Evolutionary conservation across 495 filamentous ascomycete species (phyloP), one percentile per base, ranked within the genome.

Genomic region (Patellaria atrata): DNA sequence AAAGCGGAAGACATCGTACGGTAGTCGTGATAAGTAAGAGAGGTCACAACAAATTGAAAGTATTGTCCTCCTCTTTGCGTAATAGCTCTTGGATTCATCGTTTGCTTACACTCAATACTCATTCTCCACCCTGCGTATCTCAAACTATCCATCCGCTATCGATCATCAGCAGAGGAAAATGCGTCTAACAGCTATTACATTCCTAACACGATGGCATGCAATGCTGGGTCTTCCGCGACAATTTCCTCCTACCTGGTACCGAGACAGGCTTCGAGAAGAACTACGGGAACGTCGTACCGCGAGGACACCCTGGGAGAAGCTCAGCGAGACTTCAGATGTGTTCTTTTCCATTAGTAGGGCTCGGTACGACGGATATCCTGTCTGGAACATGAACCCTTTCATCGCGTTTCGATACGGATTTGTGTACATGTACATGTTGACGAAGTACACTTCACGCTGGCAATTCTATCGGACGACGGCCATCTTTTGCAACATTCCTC

Each of bases 261-360:
- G 44, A 22, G 59, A 59, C 38, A 55, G 64, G 14, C 47, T 66
- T 35, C 40, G 41, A n/a, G 64, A 65, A 36, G 66, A 70, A 45
- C 45, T 62, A 8, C 40, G 28, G 11, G 65, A 70, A 40, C 47
- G 43, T 17, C 51, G 47, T 14, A 36, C 43, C 0, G 63, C 65
- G 38, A 45, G 40, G 0, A 61, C 52, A 12, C 35, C 27, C 7
- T 47, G 47, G 25, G 39, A 55, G 41, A 62, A 57, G 47, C 45
- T 70, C 22, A 68, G 63, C 51, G 66, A 68, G 46, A 54, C 56
- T n/a, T 59, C 64, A 2, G 66, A 68, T 35, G 61, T 70, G n/a
- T 58, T 66, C 34, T 70, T 68, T 42, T 55, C 56, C 17, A 52
- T 62, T 16, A 64, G 50, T 55, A 56, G 63, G 41, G 66, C 65